Conservation (phyloP, 805 yeast species). For the Sugiyamaella lignohabitans region DNA sequence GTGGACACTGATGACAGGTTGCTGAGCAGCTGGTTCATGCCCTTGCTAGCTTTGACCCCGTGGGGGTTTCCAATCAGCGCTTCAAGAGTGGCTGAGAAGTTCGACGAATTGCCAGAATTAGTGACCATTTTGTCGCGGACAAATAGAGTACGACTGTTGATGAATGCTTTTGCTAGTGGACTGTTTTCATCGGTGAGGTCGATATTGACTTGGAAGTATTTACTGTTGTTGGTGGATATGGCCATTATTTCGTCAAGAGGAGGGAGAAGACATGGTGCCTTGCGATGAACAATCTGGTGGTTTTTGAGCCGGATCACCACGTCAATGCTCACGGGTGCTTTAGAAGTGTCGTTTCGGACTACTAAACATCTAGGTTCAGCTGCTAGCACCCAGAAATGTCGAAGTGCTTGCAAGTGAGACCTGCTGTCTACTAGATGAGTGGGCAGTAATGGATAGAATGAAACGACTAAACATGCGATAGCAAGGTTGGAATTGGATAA, state of each 20-base stretch:
- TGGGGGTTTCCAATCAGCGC: not conserved
- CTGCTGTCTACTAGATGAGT: slow-evolving; percentile 35
- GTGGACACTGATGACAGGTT: slow-evolving; percentile 6
- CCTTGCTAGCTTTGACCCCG: no score
- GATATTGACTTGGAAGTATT: slow-evolving; percentile 31
- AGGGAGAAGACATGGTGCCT: slow-evolving; percentile 69
- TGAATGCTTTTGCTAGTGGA: slow-evolving; percentile 8
- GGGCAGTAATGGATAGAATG: slow-evolving; percentile 74
- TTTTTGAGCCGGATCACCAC: slow-evolving; percentile 36
- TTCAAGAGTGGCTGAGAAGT: not conserved
- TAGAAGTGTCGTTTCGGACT: slow-evolving; percentile 60
- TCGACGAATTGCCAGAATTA: not conserved
- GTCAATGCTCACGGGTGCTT: slow-evolving; percentile 45
- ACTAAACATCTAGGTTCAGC: slow-evolving; percentile 78
- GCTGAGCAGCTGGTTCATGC: slow-evolving; percentile 7
- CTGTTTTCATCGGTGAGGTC: slow-evolving; percentile 29
- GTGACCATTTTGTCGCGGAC: slow-evolving; percentile 8
- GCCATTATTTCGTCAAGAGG: slow-evolving; percentile 43
- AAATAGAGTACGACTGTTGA: slow-evolving; percentile 8
- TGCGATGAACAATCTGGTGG: slow-evolving; percentile 33
- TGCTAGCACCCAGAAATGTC: slow-evolving; percentile 87
- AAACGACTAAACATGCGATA: slow-evolving; percentile 60
- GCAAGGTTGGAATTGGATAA: slow-evolving; percentile 57
- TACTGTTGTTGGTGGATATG: slow-evolving; percentile 36
- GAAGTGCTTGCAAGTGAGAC: slow-evolving; percentile 72